These are phyloP conservation scores for Blastomyces silverae DNA, from an alignment of 2,329 filamentous ascomycete genomes.

Conservation along the genomic window DNA sequence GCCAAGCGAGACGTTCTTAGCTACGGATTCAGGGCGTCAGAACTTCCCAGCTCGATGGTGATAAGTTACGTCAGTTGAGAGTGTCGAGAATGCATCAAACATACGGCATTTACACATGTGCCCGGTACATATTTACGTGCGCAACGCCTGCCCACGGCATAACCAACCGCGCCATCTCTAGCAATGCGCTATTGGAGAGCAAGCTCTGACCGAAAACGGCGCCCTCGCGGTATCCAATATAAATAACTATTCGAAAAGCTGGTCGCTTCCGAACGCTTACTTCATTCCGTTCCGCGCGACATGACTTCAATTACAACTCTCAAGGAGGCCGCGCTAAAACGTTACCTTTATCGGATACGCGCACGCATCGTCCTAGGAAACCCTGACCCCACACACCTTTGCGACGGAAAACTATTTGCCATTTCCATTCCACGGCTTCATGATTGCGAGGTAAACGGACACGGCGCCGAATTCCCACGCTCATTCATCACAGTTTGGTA, in stretches of 20 bases:
- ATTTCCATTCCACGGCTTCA: not conserved
- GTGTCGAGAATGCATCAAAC: too few relatives aligned
- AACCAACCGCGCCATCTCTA: too few relatives aligned
- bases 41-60: not conserved
- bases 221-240: not conserved
- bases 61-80: not conserved
- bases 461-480: not conserved
- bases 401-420: not conserved
- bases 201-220: not conserved
- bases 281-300: not conserved
- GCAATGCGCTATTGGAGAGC: too few relatives aligned
- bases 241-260: not conserved
- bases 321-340: not conserved
- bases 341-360: not conserved
- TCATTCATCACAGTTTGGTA: not conserved
- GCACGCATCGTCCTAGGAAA: not conserved
- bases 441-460: not conserved
- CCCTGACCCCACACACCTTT: not conserved
- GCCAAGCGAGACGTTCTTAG: not conserved
- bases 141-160: not conserved
- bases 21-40: not conserved
- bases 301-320: not conserved
- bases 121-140: not conserved
- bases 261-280: not conserved
- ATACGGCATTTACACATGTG: not conserved